A percentile compares a stretch with the other conserved stretches of the same genome.
phyloP scores from a whole-genome alignment of 768 basidiomycete genomes.

The Termitomyces sp. region DNA sequence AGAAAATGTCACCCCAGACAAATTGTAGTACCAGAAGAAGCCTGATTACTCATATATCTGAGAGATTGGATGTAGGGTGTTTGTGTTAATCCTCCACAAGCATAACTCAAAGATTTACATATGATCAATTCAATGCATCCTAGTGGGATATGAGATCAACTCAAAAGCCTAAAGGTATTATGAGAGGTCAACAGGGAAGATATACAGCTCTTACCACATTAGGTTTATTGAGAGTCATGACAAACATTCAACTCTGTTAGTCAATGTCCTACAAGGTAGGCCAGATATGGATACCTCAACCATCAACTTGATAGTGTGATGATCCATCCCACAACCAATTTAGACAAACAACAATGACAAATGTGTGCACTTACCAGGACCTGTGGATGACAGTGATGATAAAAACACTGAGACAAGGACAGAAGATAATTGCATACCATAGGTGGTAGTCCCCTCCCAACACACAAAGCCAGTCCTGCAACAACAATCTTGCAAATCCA shows the following conservation, averaged over 20 bases:
- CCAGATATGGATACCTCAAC: too few species aligned
- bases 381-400: not conserved
- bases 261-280: not conserved
- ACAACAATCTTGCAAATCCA: too few species aligned
- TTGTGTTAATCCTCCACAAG: too few species aligned
- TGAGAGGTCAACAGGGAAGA: too few species aligned
- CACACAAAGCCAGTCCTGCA: not conserved
- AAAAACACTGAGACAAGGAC: not conserved
- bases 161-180: not conserved
- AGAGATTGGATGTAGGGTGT: too few species aligned
- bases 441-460: not conserved
- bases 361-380: not conserved
- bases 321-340: too few species aligned
- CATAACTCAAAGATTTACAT: constrained; percentile 11
- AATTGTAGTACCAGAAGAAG: too few species aligned
- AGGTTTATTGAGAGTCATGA: not conserved
- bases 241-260: not conserved
- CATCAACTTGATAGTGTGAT: too few species aligned
- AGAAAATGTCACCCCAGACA: too few species aligned
- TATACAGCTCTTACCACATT: not conserved
- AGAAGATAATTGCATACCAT: not conserved
- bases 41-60: too few species aligned
- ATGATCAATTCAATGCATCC: not conserved
- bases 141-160: not conserved
- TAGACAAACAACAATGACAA: too few species aligned